Percentiles rank a stretch among this genome's conserved stretches.
Conservation (phyloP, 2,329 filamentous ascomycete genomes). For the Paraconiothyrium brasiliense region DNA sequence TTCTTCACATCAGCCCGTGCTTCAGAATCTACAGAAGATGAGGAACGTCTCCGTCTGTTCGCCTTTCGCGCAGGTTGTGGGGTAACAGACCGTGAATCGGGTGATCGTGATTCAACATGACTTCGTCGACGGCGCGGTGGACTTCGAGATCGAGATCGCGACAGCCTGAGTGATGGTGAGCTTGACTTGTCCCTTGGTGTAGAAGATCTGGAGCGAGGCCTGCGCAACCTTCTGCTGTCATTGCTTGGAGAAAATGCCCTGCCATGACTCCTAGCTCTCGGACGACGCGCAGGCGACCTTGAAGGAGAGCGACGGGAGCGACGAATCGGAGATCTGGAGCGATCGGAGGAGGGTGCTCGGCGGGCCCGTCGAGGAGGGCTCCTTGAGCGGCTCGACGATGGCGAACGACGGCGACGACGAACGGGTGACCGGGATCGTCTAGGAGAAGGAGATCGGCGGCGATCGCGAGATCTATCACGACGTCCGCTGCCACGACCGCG, state of each 20-base stretch:
- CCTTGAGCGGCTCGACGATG: slow-evolving; percentile 48
- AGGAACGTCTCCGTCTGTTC: slow-evolving; percentile 56
- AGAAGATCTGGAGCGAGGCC: slow-evolving; percentile 58
- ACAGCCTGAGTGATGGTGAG: slow-evolving; percentile 64
- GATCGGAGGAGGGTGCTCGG: slow-evolving; percentile 47
- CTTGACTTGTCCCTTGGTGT: slow-evolving; percentile 60
- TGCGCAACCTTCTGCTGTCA: slow-evolving; percentile 39
- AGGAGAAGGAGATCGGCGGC: slow-evolving; percentile 45
- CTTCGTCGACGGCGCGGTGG: slow-evolving; percentile 50
- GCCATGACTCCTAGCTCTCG: slow-evolving; percentile 27
- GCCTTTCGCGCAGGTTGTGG: slow-evolving; percentile 49
- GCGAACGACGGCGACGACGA: slow-evolving; percentile 39
- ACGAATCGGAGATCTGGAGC: slow-evolving; percentile 39
- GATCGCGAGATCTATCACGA: slow-evolving; percentile 46
- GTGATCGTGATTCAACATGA: slow-evolving; percentile 47
- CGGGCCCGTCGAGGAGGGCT: slow-evolving; percentile 50
- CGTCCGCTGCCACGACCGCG: slow-evolving; percentile 49
- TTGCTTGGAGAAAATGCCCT: slow-evolving; percentile 44
- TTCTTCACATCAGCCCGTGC: slow-evolving; percentile 61
- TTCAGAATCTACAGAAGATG: slow-evolving; percentile 54
- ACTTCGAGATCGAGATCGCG: slow-evolving; percentile 42
- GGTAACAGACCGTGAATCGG: slow-evolving; percentile 50
- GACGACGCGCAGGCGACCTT: slow-evolving; percentile 29
- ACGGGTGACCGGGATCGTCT: slow-evolving; percentile 39
- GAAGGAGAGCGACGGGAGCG: slow-evolving; percentile 30